A percentile compares a stretch with the other conserved stretches of the same genome.
These are phyloP conservation scores for Corymbia maculata DNA, from an alignment of 345 rosid species.

Conservation along the genomic window DNA sequence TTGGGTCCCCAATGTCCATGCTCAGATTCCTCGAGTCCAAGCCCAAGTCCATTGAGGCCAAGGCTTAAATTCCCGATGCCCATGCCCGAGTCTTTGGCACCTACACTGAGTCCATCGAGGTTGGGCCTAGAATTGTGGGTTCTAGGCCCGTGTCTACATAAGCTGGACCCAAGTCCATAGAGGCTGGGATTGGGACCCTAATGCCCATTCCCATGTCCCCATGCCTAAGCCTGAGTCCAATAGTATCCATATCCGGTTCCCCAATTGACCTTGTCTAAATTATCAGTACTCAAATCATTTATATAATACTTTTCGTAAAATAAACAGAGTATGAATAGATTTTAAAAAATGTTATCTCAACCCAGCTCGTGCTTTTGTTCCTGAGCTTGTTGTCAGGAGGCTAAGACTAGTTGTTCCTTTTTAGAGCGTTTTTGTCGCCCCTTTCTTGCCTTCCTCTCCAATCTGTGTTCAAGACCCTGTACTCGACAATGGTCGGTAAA, in stretches of 20 bases:
- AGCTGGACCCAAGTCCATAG: neutral
- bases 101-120: neutral
- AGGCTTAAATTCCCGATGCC: neutral
- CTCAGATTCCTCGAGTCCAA: neutral
- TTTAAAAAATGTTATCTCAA: neutral
- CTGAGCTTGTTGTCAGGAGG: neutral
- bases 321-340: no score
- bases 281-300: no score
- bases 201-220: no score
- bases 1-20: neutral
- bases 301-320: no score
- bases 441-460: neutral
- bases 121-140: neutral
- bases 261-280: no score
- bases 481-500: neutral
- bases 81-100: neutral
- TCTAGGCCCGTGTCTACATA: neutral
- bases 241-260: no score
- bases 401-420: neutral
- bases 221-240: no score
- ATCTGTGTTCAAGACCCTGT: neutral
- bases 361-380: neutral
- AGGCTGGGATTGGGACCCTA: no score
- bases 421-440: neutral
- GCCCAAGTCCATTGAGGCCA: neutral